Base-by-base conservation (phyloP, 192 early-diverging fungal genomes). In the Coemansia sp. region DNA sequence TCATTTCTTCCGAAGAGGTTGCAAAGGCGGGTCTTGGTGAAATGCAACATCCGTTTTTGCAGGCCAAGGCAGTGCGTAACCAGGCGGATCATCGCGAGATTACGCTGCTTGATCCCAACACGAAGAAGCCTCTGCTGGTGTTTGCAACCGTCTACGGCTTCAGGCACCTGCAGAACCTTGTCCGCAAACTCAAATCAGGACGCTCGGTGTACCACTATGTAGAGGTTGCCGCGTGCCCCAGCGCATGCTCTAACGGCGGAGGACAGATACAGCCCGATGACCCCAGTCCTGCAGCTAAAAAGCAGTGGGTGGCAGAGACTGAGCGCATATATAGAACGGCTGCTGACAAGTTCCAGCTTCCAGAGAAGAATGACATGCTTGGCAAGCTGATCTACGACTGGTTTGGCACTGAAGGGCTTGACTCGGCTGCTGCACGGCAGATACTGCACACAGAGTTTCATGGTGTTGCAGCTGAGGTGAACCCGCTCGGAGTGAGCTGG, bases 171-270 rank as follows among this genome's bases (percentile, higher is more conserved):
- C 98, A 99, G 77, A 98, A 97, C 63, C 80, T 99, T 60, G 94
- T 99, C 45, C 89, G 98, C n/a, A 99, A 98, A 75, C 86, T 96
- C 56, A 95, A 96, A 63, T 85, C 87, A 7, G 87, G 88, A 32
- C 88, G 88, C 43, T 86, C 85, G 23, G 67, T 77, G 5, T 97
- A 94, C 76, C 90, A 98, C 70, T 99, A 91, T 71, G 92, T 98
- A 1, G 96, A 99, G 67, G 93, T 99, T 15, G 96, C 96, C 87
- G 98, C 98, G 1, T 99, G 98, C 69, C 98, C 98, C 0, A 90
- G 89, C 18, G 98, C 95, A 9, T 99, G 98, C 83, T 93, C 95
- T 42, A 98, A 99, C 68, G 98, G 98, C 16, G 98, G 98, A 59
- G 98, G 98, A 8, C 98, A 99, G 77, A 65, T 96, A 18, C 90